phyloP scores from a whole-genome alignment of 257 asterid genomes.

The Solanum chilense region DNA sequence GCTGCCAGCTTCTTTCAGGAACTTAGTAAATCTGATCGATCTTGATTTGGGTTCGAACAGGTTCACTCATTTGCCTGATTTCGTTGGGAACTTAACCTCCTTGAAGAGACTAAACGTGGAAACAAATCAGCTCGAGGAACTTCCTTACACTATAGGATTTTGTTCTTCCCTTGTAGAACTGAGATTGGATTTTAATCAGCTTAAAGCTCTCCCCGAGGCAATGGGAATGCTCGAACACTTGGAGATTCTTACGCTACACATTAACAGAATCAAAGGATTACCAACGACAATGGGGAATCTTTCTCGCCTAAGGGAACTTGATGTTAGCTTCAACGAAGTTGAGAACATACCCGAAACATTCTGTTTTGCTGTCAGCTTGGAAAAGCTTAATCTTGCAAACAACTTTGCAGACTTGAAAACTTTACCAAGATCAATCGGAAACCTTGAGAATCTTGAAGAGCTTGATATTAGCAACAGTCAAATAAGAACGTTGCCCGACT shows the following conservation, averaged over 20 bases:
- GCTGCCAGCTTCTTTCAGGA: constrained; percentile 58
- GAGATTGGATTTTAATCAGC: constrained; percentile 65
- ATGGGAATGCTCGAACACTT: constrained; percentile 43
- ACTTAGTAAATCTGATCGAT: constrained; percentile 34
- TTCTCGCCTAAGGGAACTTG: constrained; percentile 43
- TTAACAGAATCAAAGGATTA: constrained; percentile 44
- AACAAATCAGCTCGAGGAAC: constrained; percentile 66
- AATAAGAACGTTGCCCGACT: constrained; percentile 55
- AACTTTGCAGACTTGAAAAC: constrained; percentile 62
- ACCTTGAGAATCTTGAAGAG: constrained; percentile 64
- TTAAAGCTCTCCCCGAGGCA: constrained; percentile 68
- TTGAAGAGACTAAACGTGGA: constrained; percentile 44
- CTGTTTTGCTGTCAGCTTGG: constrained; percentile 27
- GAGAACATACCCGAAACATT: constrained; percentile 58
- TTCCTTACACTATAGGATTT: constrained; percentile 58
- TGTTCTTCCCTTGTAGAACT: constrained; percentile 59
- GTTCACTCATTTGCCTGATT: constrained; percentile 46
- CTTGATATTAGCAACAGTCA: constrained; percentile 69
- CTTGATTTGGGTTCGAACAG: constrained; percentile 66
- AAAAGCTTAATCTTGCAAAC: constrained; percentile 52
- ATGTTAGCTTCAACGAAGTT: constrained; percentile 81
- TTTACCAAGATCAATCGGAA: constrained; percentile 64
- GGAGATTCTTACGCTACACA: constrained; percentile 69
- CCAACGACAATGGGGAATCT: constrained; percentile 63
- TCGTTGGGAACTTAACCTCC: constrained; percentile 38